A percentile compares a stretch with the other conserved stretches of the same genome.
These are phyloP conservation scores for Populus trichocarpa DNA, from an alignment of 441 rosid species.

Conservation along the genomic window DNA sequence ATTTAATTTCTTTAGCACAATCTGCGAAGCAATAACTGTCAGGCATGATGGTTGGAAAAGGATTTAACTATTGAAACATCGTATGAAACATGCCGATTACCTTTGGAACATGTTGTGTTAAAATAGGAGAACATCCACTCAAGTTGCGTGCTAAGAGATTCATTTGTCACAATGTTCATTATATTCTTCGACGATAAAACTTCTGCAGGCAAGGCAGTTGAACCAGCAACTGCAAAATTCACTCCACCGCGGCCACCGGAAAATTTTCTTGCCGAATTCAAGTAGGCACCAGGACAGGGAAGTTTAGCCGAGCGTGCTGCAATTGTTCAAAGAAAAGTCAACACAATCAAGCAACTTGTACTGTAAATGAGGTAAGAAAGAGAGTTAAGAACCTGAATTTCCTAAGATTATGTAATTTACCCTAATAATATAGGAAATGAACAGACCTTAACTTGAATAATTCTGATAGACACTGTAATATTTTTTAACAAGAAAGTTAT, in stretches of 20 bases:
- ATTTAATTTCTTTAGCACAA: constrained; percentile 20
- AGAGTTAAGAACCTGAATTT: not conserved
- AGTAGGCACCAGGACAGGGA: constrained; percentile 10
- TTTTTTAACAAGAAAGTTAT: no score
- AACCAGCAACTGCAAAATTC: constrained; percentile 12
- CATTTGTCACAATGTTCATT: not conserved
- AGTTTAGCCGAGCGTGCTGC: constrained; percentile 9
- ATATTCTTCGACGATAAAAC: not conserved
- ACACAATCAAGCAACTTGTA: not conserved
- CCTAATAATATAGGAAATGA: not conserved
- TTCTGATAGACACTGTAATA: not conserved
- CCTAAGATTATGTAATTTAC: no score
- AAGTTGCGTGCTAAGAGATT: constrained; percentile 2
- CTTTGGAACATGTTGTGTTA: not conserved
- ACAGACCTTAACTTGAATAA: not conserved
- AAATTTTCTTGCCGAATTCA: not conserved
- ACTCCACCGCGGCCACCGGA: not conserved
- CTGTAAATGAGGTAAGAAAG: not conserved
- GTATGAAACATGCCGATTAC: not conserved
- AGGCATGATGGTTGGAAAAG: constrained; percentile 9
- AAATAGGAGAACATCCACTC: no score
- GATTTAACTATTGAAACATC: not conserved
- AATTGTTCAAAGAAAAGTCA: not conserved
- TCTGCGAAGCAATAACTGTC: not conserved
- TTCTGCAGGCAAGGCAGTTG: not conserved